Base-by-base conservation (phyloP, 2,329 filamentous ascomycete genomes). In the Myriosclerotinia curreyana region DNA sequence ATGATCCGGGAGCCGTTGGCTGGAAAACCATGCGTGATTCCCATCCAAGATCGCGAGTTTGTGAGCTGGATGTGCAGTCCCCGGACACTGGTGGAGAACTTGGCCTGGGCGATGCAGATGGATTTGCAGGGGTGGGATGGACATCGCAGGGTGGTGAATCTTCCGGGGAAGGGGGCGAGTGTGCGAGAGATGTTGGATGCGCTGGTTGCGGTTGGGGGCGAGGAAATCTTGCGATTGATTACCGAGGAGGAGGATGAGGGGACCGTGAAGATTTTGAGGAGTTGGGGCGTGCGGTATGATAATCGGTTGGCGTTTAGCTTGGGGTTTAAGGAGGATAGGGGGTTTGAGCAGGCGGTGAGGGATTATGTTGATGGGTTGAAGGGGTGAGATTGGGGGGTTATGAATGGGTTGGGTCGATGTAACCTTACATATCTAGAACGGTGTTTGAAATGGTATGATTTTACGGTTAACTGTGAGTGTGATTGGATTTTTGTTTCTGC, bases 171-270 rank as follows among this genome's bases (percentile, higher is more conserved):
- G 64, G 79, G 81, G 51, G 81, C 84, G 4, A 84, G 79, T 42
- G 77, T 85, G n/a, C 81, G 85, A 74, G 81, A 86, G 70, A 80
- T 87, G 76, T 77, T 86, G 76, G 83, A 86, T 71, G 83, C 82
- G 34, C 72, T 87, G 68, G 81, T 78, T 59, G 79, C 78, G 69
- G 77, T 84, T 52, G 85, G 82, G 12, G 85, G 85, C 0, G 77
- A 79, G 73, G 81, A 86, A 59, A 81, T 78, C 71, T 71, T 86
- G 69, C 75, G 75, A 62, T 75, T 83, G 17, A 74, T 87, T 22
- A 79, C 76, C 69, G 84, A 87, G 73, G 81, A 81, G 74, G 80
- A 79, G 65, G 80, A 85, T 69, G 78, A 79, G 38, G 80, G 76
- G 31, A 76, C 83, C 65, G 83, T 86, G 74, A 77, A 77, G 68